These are phyloP conservation scores for Berberis vulgaris DNA, from an alignment of 164 flowering plant genomes.

Conservation along the genomic window DNA sequence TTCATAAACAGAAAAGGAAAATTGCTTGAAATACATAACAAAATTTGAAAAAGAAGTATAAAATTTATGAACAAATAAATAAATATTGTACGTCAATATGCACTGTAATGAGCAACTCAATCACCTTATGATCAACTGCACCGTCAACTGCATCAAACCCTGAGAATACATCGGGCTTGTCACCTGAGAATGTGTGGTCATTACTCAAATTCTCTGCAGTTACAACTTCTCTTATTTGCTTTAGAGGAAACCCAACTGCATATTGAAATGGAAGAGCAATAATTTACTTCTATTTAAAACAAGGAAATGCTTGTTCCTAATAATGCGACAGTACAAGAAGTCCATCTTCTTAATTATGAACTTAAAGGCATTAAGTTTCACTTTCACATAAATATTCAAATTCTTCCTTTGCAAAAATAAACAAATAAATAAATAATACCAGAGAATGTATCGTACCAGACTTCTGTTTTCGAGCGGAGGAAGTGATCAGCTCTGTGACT, in stretches of 20 bases:
- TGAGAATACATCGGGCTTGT: slow-evolving; percentile 23
- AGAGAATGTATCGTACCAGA: slow-evolving; percentile 25
- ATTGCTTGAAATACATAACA: not conserved
- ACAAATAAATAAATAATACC: not conserved
- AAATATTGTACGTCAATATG: not conserved
- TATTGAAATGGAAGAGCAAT: not conserved
- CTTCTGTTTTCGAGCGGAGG: slow-evolving; percentile 64
- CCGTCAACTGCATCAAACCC: slow-evolving; percentile 18
- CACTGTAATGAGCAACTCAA: not conserved
- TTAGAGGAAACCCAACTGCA: slow-evolving; percentile 32
- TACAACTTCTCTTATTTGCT: slow-evolving; percentile 27
- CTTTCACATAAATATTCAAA: too few species aligned
- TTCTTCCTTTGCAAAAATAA: not conserved
- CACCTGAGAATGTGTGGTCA: slow-evolving; percentile 25
- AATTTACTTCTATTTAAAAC: not conserved
- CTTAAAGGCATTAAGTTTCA: too few species aligned
- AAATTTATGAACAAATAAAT: not conserved
- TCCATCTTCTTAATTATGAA: too few species aligned
- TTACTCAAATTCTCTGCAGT: slow-evolving; percentile 23
- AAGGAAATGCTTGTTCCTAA: not conserved
- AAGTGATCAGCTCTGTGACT: slow-evolving; percentile 62
- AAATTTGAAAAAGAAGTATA: not conserved
- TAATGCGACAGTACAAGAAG: not conserved
- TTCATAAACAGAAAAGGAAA: not conserved
- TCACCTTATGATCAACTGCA: slow-evolving; percentile 43